Percentiles rank a stretch among this genome's conserved stretches.
These are phyloP conservation scores for Artomyces pyxidatus DNA, from an alignment of 768 basidiomycete genomes.

Conservation along the genomic window DNA sequence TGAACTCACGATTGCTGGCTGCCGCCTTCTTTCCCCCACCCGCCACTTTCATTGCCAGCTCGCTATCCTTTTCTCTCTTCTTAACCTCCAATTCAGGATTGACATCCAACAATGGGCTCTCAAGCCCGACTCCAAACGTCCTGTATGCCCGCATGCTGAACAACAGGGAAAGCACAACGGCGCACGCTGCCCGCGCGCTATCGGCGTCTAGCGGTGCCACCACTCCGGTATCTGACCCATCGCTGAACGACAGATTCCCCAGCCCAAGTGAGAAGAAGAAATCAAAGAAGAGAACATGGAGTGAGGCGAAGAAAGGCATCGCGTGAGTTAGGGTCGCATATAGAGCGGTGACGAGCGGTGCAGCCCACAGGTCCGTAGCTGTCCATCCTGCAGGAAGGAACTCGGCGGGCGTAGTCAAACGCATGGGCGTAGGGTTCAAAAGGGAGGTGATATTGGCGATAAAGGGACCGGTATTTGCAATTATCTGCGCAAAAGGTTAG, in stretches of 20 bases:
- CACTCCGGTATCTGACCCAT: neutral
- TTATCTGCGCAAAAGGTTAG: slow-evolving; percentile 7
- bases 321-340: slow-evolving; percentile 82
- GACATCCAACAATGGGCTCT: too few relatives aligned
- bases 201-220: slow-evolving; percentile 50
- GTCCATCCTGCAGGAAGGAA: slow-evolving; percentile 82
- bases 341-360: slow-evolving; percentile 65
- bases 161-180: slow-evolving; percentile 49
- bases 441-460: slow-evolving; percentile 66
- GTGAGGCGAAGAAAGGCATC: slow-evolving; percentile 56
- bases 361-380: slow-evolving; percentile 78
- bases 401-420: slow-evolving; percentile 71
- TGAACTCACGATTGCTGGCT: too few relatives aligned
- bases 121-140: slow-evolving; percentile 38
- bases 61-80: too few relatives aligned
- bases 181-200: slow-evolving; percentile 65
- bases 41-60: too few relatives aligned
- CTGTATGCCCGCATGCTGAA: slow-evolving; percentile 59
- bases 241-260: neutral
- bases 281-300: slow-evolving; percentile 11
- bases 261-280: slow-evolving; percentile 13
- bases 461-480: slow-evolving; percentile 59
- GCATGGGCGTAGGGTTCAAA: slow-evolving; percentile 61
- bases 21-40: too few relatives aligned
- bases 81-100: too few relatives aligned